phyloP scores from a whole-genome alignment of 1,139 yeast genomes.

The Scheffersomyces stambukii region DNA sequence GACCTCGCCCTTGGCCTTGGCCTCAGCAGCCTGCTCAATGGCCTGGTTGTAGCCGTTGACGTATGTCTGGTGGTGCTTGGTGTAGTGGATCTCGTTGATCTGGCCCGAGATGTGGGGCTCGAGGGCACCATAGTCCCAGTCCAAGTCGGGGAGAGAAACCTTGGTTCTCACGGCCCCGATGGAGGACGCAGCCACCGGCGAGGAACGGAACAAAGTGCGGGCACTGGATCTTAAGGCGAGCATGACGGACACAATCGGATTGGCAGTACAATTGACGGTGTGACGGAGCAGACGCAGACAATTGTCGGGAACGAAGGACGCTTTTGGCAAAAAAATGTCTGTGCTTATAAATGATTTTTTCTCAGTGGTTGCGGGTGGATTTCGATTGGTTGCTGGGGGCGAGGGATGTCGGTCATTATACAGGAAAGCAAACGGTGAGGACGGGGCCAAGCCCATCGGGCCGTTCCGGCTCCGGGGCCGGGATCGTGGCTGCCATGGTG shows the following conservation, averaged over 20 bases:
- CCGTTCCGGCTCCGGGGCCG: no score
- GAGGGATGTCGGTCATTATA: no score
- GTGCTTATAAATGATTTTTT: no score
- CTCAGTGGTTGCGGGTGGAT: no score
- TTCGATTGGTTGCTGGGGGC: no score
- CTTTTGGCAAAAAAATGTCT: no score
- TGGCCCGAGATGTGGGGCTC: constrained; percentile 90
- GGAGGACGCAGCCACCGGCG: constrained; percentile 14
- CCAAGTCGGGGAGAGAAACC: constrained; percentile 79
- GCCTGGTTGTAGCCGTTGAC: constrained; percentile 87
- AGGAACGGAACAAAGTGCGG: constrained; percentile 11
- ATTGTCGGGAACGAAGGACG: not conserved
- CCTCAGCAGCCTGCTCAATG: constrained; percentile 71
- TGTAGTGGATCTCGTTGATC: constrained; percentile 86
- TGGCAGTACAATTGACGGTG: constrained; percentile 1
- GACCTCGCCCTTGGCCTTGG: constrained; percentile 61
- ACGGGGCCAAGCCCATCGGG: no score
- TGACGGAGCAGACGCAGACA: not conserved
- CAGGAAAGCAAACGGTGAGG: no score
- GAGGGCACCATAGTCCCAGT: constrained; percentile 82
- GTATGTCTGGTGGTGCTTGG: constrained; percentile 93
- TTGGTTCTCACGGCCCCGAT: constrained; percentile 50
- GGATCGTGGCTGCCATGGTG: no score
- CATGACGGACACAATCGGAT: no score
- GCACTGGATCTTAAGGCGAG: constrained; percentile 17